These are phyloP conservation scores for Setomelanomma holmii DNA, from an alignment of 2,329 filamentous ascomycete genomes.

Conservation along the genomic window DNA sequence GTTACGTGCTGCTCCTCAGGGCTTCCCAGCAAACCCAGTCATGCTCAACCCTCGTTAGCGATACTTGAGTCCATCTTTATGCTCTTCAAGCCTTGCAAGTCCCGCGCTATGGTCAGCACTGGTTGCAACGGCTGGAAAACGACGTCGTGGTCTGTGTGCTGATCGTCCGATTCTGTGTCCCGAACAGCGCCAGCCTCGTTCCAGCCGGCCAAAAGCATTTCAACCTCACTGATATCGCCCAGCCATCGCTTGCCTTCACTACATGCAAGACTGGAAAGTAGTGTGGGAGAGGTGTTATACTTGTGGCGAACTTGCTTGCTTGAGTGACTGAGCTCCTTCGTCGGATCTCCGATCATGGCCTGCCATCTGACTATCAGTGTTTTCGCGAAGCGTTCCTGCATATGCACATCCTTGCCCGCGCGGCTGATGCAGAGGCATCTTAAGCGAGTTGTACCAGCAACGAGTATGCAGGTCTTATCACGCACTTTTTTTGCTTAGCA, in stretches of 20 bases:
- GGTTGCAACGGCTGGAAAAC: neutral
- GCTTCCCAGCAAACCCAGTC: slow-evolving; percentile 1
- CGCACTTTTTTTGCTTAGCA: neutral
- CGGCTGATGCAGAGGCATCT: neutral
- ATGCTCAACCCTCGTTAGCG: slow-evolving; percentile 4
- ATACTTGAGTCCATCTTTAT: no score
- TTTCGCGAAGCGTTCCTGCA: slow-evolving; percentile 3
- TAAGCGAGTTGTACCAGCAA: neutral
- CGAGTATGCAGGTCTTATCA: slow-evolving; percentile 2
- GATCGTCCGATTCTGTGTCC: neutral
- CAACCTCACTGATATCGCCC: neutral
- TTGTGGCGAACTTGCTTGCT: no score
- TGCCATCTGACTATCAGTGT: neutral
- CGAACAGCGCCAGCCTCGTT: neutral
- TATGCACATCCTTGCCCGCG: slow-evolving; percentile 1
- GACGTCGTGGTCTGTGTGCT: neutral
- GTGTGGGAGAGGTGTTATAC: no score
- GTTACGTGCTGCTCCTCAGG: neutral
- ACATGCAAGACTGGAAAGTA: neutral
- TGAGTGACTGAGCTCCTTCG: no score
- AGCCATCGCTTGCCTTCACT: neutral
- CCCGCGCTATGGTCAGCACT: no score
- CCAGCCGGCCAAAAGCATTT: neutral
- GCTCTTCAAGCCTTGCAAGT: no score
- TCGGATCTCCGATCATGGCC: neutral